Evolutionary conservation across 2,329 filamentous ascomycete species (phyloP).

Genomic region (Hyphodiscus sp.): DNA sequence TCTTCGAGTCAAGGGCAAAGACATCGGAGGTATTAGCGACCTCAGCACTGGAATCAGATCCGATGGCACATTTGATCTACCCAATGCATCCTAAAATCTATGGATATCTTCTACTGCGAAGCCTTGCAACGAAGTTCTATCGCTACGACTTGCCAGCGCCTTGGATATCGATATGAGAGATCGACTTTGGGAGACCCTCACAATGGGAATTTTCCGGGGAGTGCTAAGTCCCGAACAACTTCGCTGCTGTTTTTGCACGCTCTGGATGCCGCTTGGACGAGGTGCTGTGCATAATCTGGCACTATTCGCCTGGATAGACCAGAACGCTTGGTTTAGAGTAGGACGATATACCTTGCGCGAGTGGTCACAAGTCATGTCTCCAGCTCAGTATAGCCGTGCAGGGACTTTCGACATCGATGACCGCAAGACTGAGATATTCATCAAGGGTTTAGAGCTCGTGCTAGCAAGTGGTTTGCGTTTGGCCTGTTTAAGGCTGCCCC

Average conservation of each 20-base stretch:
- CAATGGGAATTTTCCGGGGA: neutral
- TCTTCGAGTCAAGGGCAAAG: slow-evolving; percentile 2
- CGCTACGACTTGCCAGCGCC: neutral
- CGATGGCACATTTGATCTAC: too few relatives aligned
- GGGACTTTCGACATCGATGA: neutral
- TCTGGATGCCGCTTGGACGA: slow-evolving; percentile 5
- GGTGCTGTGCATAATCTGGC: slow-evolving; percentile 1
- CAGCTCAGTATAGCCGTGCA: too few relatives aligned
- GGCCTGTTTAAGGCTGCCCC: neutral
- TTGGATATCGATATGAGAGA: neutral
- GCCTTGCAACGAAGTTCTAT: too few relatives aligned
- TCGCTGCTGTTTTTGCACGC: neutral
- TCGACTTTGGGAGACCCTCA: slow-evolving; percentile 3
- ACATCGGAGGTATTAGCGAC: neutral
- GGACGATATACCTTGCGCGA: slow-evolving; percentile 1
- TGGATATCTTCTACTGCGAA: too few relatives aligned
- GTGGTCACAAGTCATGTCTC: slow-evolving; percentile 1
- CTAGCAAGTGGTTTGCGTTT: slow-evolving; percentile 3
- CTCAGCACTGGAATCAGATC: too few relatives aligned
- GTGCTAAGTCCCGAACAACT: neutral
- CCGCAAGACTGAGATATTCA: neutral
- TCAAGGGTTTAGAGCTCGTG: slow-evolving; percentile 1
- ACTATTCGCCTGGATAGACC: slow-evolving; percentile 9
- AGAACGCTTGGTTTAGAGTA: slow-evolving; percentile 6
- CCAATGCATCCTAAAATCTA: too few relatives aligned